Base-by-base conservation (phyloP, 176 grass and related monocot species). In the Poa pratensis region DNA sequence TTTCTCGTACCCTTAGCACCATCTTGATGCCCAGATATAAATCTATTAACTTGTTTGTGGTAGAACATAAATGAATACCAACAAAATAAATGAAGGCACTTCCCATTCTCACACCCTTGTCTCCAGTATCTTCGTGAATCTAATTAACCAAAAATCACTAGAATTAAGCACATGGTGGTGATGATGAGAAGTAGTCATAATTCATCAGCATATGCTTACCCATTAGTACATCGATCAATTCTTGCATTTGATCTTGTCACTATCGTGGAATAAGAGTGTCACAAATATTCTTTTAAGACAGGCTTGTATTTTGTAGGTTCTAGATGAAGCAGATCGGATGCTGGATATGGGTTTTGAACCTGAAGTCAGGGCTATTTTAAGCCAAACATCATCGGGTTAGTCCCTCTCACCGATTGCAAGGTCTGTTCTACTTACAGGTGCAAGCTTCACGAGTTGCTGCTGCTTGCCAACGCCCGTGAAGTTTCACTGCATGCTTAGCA, bases 301-400 rank as follows among this genome's bases (percentile, higher is more conserved):
- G 39, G 30, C 7, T 67, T 87, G 17, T 81, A 50, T 77, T 66
- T 39, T 87, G 28, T 79, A 98, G 96, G 96, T 98, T 87, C 93
- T 98, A 67, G 96, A 98, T 89, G 96, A 98, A 95, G 96, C 96
- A 75, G 96, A 98, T 87, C 81, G 96, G 82, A 98, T 98, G 96
- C 91, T 98, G 85, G 96, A 98, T 84, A 83, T 98, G 91, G 96
- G 96, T 78, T 98, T 98, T 73, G 96, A 98, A 87, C 96, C 96
- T 39, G 93, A 98, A 95, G 96, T 98, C 30, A 92, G 96, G 57
- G 89, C 87, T 18, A 98, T 98, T 87, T 92, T 98, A 85, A 94
- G 88, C 91, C 93, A 98, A 89, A 98, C 93, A 71, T 87, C 85
- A 74, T 89, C 86, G 63, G 91, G 96, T 98, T 87, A 82, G 93